A percentile compares a stretch with the other conserved stretches of the same genome.
These are phyloP conservation scores for Elsinoe australis DNA, from an alignment of 2,329 filamentous ascomycete genomes.

Conservation along the genomic window DNA sequence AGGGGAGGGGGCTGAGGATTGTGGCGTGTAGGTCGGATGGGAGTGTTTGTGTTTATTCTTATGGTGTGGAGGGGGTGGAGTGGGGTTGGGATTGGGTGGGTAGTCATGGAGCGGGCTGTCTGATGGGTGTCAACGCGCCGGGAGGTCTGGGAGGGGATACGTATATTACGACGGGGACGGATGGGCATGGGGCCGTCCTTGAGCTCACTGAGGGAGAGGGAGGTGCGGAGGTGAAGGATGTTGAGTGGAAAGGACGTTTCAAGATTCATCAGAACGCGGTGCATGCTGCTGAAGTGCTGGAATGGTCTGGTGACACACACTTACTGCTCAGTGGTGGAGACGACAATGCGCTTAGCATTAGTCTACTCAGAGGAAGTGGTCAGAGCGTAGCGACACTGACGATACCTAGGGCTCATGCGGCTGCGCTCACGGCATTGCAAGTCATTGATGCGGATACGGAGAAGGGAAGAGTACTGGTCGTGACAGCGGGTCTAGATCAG, in stretches of 20 bases:
- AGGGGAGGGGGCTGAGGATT: constrained; percentile 19
- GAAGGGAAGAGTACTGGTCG: constrained; percentile 20
- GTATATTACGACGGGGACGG: constrained; percentile 50
- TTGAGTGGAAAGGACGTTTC: constrained; percentile 34
- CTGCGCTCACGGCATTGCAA: constrained; percentile 56
- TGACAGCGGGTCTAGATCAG: constrained; percentile 40
- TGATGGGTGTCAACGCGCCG: constrained; percentile 54
- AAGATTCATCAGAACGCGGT: constrained; percentile 73
- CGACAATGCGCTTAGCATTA: constrained; percentile 69
- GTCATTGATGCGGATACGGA: constrained; percentile 26
- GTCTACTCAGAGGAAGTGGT: constrained; percentile 22
- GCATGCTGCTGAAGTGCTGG: constrained; percentile 46
- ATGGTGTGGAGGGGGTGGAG: constrained; percentile 21
- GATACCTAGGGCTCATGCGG: constrained; percentile 58
- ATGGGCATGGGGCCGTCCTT: constrained; percentile 67
- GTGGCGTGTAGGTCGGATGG: constrained; percentile 5
- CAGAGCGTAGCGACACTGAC: constrained; percentile 29
- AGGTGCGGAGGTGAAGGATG: too few relatives aligned
- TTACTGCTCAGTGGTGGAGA: constrained; percentile 73
- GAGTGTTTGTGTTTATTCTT: constrained; percentile 17
- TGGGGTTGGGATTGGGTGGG: constrained; percentile 32
- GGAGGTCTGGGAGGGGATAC: constrained; percentile 14
- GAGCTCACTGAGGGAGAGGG: constrained; percentile 8
- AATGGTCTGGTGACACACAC: constrained; percentile 30
- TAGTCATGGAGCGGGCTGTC: constrained; percentile 50